Conservation (phyloP, 2,329 filamentous ascomycete species). For the Boeremia lycopersici region DNA sequence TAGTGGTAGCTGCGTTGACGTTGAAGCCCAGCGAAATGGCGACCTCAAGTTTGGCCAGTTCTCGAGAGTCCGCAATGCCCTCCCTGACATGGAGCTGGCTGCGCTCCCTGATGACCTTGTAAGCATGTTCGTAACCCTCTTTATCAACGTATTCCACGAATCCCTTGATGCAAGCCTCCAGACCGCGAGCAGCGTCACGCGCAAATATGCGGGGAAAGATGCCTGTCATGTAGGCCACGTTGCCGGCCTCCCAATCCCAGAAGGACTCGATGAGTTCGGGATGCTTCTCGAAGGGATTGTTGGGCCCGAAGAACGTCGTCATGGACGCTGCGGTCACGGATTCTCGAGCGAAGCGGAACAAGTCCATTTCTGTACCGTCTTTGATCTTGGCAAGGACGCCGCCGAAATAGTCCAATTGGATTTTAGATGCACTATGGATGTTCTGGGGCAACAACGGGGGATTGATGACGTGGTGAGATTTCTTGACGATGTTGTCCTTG, state of each 20-base stretch:
- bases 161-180: constrained; percentile 37
- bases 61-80: constrained; percentile 20
- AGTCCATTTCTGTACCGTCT: constrained; percentile 39
- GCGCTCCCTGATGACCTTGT: constrained; percentile 33
- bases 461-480: constrained; percentile 44
- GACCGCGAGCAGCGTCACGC: constrained; percentile 47
- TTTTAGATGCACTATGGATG: constrained; percentile 43
- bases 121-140: constrained; percentile 27
- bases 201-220: constrained; percentile 46
- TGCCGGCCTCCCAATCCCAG: constrained; percentile 51
- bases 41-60: constrained; percentile 34
- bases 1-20: constrained; percentile 51
- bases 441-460: constrained; percentile 39
- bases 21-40: constrained; percentile 44
- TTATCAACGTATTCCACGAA: constrained; percentile 37
- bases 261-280: constrained; percentile 47
- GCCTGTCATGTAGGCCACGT: constrained; percentile 38
- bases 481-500: constrained; percentile 35
- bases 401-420: constrained; percentile 46
- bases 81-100: constrained; percentile 20
- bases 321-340: constrained; percentile 47
- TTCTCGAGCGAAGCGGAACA: constrained; percentile 46
- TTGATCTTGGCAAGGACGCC: constrained; percentile 22
- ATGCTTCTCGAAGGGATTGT: constrained; percentile 51
- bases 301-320: constrained; percentile 51